phyloP scores from a whole-genome alignment of 2,329 filamentous ascomycete genomes.

The Saccharata proteae region DNA sequence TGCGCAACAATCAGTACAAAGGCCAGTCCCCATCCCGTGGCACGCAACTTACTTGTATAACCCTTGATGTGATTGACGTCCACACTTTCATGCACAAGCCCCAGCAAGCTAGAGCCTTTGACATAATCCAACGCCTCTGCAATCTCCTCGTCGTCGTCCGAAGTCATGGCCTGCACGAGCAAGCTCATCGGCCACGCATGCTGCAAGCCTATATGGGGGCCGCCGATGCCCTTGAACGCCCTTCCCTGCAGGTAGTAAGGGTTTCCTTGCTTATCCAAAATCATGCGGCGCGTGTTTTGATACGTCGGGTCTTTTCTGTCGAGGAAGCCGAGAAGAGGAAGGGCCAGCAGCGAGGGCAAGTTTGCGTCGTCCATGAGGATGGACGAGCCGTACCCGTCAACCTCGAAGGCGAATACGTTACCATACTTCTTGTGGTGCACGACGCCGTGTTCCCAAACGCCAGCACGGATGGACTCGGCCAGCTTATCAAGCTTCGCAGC shows the following conservation, averaged over 20 bases:
- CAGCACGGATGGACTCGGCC: slow-evolving; percentile 55
- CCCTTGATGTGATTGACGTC: slow-evolving; percentile 58
- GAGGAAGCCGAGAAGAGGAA: slow-evolving; percentile 70
- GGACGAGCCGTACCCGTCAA: slow-evolving; percentile 72
- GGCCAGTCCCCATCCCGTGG: not conserved
- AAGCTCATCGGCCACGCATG: slow-evolving; percentile 97
- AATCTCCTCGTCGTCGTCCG: slow-evolving; percentile 74
- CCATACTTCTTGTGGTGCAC: slow-evolving; percentile 64
- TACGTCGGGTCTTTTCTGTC: slow-evolving; percentile 56
- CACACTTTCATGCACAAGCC: slow-evolving; percentile 84
- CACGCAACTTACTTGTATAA: slow-evolving; percentile 55
- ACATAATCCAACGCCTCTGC: slow-evolving; percentile 59
- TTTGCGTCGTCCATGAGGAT: slow-evolving; percentile 89
- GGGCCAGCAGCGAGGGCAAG: slow-evolving; percentile 64
- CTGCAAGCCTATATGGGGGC: slow-evolving; percentile 66
- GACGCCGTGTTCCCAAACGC: slow-evolving; percentile 76
- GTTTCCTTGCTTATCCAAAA: slow-evolving; percentile 64
- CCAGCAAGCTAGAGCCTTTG: slow-evolving; percentile 60
- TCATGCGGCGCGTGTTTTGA: slow-evolving; percentile 75
- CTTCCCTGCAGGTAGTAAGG: slow-evolving; percentile 75
- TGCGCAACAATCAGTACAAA: slow-evolving; percentile 13
- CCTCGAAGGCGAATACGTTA: slow-evolving; percentile 74
- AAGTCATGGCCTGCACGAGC: slow-evolving; percentile 82
- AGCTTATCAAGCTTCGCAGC: slow-evolving; percentile 41
- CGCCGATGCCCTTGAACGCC: slow-evolving; percentile 79